Base-by-base conservation (phyloP, 495 filamentous ascomycete genomes). In the Lepidopterella palustris region DNA sequence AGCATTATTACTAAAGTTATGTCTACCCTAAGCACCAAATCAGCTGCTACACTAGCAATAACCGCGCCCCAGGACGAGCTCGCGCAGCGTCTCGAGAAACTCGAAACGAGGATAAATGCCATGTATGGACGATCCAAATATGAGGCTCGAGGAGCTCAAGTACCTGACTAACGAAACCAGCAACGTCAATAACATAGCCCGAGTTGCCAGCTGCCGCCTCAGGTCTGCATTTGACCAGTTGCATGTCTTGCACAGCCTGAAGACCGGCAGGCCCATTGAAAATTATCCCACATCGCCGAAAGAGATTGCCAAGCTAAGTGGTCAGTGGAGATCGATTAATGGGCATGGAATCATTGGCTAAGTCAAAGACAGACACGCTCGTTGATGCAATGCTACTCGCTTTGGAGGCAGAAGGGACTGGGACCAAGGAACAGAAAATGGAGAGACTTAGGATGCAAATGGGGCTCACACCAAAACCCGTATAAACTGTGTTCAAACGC, bases 151-250 rank as follows among this genome's bases (percentile, higher is more conserved):
- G 18, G 5, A 15, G 48, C 18, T 51, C 3, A 9, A 9, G 24
- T 51, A 4, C 5, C 11, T 51, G 15, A 15, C n/a, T 20, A 61
- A 53, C 39, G 13, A 10, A 18, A 42, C 6, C 18, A 42, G 35
- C 10, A 68, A 68, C 21, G 57, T 52, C 42, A 68, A 68, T 59
- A 66, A 66, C 53, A 45, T 68, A n/a, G 58, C 66, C 32, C 66
- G 59, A 28, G 66, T 68, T 1, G 59, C 66, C 20, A 68, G 66
- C 56, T 63, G 62, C 53, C 55, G 60, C 11, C 42, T 66, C 53
- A 55, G 45, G 15, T 27, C 63, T 25, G 51, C 54, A 39, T 51
- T 62, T 26, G 65, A 68, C 24, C 62, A 65, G 28, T 52, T 68
- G 31, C 57, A 60, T n/a, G 32, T 57, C 1, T 23, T 68, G 26